These are phyloP conservation scores for Parachaetomium inaequale DNA, from an alignment of 495 filamentous ascomycete species.

Conservation along the genomic window DNA sequence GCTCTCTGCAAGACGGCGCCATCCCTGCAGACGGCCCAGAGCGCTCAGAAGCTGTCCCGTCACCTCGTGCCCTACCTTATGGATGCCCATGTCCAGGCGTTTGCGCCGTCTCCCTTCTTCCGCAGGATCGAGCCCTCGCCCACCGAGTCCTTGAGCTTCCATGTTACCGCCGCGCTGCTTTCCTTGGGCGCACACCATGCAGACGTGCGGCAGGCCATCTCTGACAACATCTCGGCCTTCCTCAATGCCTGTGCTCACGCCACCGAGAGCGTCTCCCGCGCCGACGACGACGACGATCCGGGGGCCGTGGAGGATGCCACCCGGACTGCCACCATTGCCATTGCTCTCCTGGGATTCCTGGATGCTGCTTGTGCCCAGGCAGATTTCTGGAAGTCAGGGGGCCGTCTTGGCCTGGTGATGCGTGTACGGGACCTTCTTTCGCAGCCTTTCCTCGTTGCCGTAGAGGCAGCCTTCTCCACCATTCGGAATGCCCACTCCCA, in stretches of 20 bases:
- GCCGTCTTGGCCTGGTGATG: conserved; percentile 67
- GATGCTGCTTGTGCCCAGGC: conserved; percentile 71
- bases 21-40: conserved; percentile 59
- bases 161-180: conserved; percentile 74
- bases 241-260: conserved; percentile 60
- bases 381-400: conserved; percentile 70
- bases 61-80: conserved; percentile 79
- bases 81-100: conserved; percentile 72
- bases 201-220: conserved; percentile 57
- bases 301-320: conserved; percentile 59
- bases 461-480: conserved; percentile 83
- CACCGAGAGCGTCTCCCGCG: conserved; percentile 41
- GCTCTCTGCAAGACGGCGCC: conserved; percentile 86
- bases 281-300: conserved; percentile 50
- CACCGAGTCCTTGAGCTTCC: conserved; percentile 78
- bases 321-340: conserved; percentile 64
- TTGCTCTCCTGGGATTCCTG: conserved; percentile 84
- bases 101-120: conserved; percentile 77
- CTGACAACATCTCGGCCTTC: conserved; percentile 61
- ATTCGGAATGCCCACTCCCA: conserved; percentile 61
- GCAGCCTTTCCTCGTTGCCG: conserved; percentile 73
- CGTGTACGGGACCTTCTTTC: conserved; percentile 68
- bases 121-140: conserved; percentile 80
- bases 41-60: conserved; percentile 65
- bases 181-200: conserved; percentile 67